Percentiles rank a stretch among this genome's conserved stretches.
phyloP scores from a whole-genome alignment of 371 early-diverging fungal genomes.

The Apophysomyces variabilis region DNA sequence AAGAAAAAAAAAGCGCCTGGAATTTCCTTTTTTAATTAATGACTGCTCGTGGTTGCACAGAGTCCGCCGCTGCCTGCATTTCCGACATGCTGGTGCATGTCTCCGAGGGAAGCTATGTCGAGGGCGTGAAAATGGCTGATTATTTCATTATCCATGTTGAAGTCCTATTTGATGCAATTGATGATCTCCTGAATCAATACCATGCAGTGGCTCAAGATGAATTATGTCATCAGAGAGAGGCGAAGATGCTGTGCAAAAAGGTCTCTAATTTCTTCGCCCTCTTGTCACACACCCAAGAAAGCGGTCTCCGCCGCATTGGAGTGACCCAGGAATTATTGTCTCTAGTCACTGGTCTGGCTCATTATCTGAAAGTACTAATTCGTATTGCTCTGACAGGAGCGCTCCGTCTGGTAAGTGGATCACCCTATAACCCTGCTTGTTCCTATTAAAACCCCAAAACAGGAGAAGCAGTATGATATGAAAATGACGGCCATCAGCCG shows the following conservation, averaged over 20 bases:
- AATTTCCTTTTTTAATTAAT: slow-evolving; percentile 1
- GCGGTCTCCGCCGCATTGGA: slow-evolving; percentile 66
- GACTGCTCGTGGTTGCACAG: slow-evolving; percentile 39
- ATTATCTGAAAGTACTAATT: slow-evolving; percentile 89
- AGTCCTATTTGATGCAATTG: slow-evolving; percentile 89
- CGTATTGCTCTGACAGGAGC: slow-evolving; percentile 90
- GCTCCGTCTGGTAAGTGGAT: slow-evolving; percentile 68
- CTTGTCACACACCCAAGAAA: slow-evolving; percentile 80
- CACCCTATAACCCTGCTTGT: not conserved
- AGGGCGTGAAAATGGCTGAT: slow-evolving; percentile 89
- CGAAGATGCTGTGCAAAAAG: slow-evolving; percentile 89
- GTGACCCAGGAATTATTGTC: slow-evolving; percentile 90
- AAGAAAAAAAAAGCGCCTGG: not conserved
- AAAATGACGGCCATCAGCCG: slow-evolving; percentile 55
- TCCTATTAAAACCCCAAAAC: not conserved
- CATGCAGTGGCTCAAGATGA: slow-evolving; percentile 40
- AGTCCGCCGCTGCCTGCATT: slow-evolving; percentile 95
- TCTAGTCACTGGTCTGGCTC: slow-evolving; percentile 92
- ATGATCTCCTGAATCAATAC: slow-evolving; percentile 57
- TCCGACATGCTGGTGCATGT: slow-evolving; percentile 95
- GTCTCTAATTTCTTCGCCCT: slow-evolving; percentile 92
- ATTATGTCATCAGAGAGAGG: slow-evolving; percentile 81
- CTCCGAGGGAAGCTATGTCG: slow-evolving; percentile 80
- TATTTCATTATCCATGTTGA: slow-evolving; percentile 93
- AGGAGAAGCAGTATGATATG: slow-evolving; percentile 17